phyloP scores from a whole-genome alignment of 257 asterid species.

The Marsdenia floribunda region DNA sequence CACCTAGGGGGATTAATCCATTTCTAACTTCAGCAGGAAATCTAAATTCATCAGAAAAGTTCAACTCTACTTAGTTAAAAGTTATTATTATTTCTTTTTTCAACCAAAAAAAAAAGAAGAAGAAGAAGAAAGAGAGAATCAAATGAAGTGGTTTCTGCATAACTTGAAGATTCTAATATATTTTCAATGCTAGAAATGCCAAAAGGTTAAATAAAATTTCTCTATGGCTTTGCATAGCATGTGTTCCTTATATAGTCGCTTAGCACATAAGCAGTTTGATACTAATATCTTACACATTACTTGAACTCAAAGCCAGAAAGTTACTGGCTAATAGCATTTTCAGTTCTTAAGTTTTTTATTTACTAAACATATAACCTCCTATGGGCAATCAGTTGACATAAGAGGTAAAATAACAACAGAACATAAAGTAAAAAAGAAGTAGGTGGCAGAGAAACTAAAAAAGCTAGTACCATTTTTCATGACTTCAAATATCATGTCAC shows the following conservation, averaged over 20 bases:
- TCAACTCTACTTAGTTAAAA: not conserved
- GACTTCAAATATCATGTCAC: constrained; percentile 94
- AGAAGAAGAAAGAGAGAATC: not conserved
- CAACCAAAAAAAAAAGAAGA: too few relatives aligned
- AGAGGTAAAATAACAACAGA: not conserved
- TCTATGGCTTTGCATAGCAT: not conserved
- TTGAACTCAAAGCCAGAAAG: not conserved
- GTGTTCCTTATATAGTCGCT: not conserved
- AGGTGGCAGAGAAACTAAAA: constrained; percentile 7
- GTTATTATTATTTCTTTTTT: not conserved
- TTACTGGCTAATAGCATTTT: not conserved
- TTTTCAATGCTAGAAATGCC: not conserved
- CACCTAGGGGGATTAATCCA: not conserved
- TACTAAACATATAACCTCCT: not conserved
- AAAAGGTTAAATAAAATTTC: not conserved
- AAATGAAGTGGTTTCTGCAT: not conserved
- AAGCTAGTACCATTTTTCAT: constrained; percentile 80
- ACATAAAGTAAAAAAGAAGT: too few relatives aligned
- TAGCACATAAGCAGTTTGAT: not conserved
- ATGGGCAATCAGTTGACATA: not conserved
- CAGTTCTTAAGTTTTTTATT: not conserved
- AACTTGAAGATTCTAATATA: not conserved
- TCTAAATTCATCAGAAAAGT: not conserved
- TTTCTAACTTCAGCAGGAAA: not conserved
- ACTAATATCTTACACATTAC: not conserved